Percentiles rank a stretch among this genome's conserved stretches.
Evolutionary conservation across 805 yeast species (phyloP).

Genomic region (Hanseniaspora meyeri): DNA sequence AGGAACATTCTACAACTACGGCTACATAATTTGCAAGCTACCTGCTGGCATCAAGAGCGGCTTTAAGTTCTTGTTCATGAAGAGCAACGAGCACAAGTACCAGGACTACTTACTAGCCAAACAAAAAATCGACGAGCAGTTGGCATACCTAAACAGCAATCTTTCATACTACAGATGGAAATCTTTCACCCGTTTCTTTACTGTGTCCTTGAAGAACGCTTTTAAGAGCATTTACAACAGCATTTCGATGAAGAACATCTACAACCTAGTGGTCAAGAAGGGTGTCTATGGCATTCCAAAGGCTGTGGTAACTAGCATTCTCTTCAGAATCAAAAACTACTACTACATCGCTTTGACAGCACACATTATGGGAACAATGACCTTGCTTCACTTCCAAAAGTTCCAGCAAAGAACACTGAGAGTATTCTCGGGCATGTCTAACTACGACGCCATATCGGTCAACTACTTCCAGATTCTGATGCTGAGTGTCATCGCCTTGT

Average conservation of each 20-base stretch:
- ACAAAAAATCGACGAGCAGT: not conserved
- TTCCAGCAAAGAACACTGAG: conserved; percentile 4
- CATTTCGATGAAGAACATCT: not conserved
- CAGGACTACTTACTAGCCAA: not conserved
- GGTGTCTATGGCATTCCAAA: conserved; percentile 7
- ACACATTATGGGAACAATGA: not conserved
- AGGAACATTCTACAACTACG: not conserved
- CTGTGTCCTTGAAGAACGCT: not conserved
- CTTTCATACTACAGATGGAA: conserved; percentile 11
- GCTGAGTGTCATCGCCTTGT: not conserved
- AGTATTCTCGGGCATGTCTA: not conserved
- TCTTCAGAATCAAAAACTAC: not conserved
- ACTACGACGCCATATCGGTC: conserved; percentile 9
- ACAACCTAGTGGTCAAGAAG: not conserved
- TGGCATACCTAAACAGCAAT: not conserved
- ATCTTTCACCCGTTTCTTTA: not conserved
- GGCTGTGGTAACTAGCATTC: not conserved
- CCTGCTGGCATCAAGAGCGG: not conserved
- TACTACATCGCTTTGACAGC: not conserved
- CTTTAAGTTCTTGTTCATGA: not conserved
- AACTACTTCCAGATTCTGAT: conserved; percentile 1
- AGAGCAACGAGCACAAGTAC: not conserved
- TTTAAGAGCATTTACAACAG: not conserved
- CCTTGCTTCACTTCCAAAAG: conserved; percentile 2
- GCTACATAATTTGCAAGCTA: not conserved